Conservation (phyloP, 371 early-diverging fungal species). For the Batkoa obscura region DNA sequence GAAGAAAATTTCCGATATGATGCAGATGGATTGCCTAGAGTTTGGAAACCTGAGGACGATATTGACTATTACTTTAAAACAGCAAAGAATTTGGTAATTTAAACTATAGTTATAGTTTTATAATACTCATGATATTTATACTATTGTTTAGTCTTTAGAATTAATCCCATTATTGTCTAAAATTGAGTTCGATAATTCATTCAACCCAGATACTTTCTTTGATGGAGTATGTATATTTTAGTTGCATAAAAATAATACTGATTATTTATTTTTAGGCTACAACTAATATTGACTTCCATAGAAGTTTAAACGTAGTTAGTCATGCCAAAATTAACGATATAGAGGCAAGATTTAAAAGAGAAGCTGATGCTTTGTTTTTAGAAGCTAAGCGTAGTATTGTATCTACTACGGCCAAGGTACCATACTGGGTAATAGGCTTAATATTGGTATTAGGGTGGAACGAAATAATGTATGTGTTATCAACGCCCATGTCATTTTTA, state of each 20-base stretch:
- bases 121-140: not conserved
- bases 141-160: constrained; percentile 21
- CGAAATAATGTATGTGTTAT: constrained; percentile 62
- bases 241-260: not conserved
- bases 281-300: constrained; percentile 34
- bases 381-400: constrained; percentile 93
- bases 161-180: constrained; percentile 41
- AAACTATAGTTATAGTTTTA: not conserved
- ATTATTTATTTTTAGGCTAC: not conserved
- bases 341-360: constrained; percentile 62
- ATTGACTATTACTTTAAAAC: constrained; percentile 66
- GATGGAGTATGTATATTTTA: constrained; percentile 13
- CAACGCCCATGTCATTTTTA: constrained; percentile 56
- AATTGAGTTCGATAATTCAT: constrained; percentile 21
- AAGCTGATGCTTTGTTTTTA: constrained; percentile 74
- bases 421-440: constrained; percentile 66
- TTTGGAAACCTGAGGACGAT: constrained; percentile 89
- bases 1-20: constrained; percentile 89
- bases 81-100: constrained; percentile 39
- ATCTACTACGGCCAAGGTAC: constrained; percentile 63
- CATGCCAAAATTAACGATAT: constrained; percentile 53
- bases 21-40: constrained; percentile 71
- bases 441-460: constrained; percentile 81
- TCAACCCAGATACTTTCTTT: constrained; percentile 19
- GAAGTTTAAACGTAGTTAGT: constrained; percentile 37